Conservation (phyloP, 2,329 filamentous ascomycete genomes). For the Cercospora zeae-maydis region DNA sequence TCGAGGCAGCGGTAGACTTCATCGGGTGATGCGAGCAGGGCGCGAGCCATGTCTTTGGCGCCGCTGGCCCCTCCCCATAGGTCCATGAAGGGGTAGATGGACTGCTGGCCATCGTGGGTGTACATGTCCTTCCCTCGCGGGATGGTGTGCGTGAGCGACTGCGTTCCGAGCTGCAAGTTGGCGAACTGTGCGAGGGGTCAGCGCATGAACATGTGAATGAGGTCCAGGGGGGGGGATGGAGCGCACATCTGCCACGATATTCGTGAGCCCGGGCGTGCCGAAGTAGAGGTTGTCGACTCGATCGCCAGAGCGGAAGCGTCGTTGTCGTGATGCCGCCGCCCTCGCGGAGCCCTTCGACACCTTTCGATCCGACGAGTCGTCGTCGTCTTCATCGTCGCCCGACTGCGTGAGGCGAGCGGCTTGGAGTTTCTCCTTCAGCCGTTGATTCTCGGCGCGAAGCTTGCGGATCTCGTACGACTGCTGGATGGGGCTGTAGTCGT, state of each 20-base stretch:
- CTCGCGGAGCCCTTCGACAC: slow-evolving; percentile 22
- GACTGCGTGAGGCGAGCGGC: slow-evolving; percentile 31
- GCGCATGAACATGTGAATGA: slow-evolving; percentile 9
- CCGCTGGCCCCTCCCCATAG: slow-evolving; percentile 34
- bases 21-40: slow-evolving; percentile 40
- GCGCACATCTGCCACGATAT: slow-evolving; percentile 46
- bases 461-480: slow-evolving; percentile 49
- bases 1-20: slow-evolving; percentile 42
- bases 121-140: slow-evolving; percentile 42
- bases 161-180: slow-evolving; percentile 39
- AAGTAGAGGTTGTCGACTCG: slow-evolving; percentile 49
- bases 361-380: slow-evolving; percentile 29
- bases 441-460: slow-evolving; percentile 45
- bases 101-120: slow-evolving; percentile 33
- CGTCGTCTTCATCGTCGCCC: slow-evolving; percentile 40
- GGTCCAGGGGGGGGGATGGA: background rate
- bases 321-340: slow-evolving; percentile 28
- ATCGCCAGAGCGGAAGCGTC: slow-evolving; percentile 40
- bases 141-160: slow-evolving; percentile 45
- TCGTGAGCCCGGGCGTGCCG: slow-evolving; percentile 49
- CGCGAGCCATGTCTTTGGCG: slow-evolving; percentile 29
- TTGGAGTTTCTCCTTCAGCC: slow-evolving; percentile 43
- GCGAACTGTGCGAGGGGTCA: slow-evolving; percentile 38
- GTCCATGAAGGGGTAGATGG: slow-evolving; percentile 46
- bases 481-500: slow-evolving; percentile 46